Conservation (phyloP, 108 stramenopile species). For the Cyclotella atomus region DNA sequence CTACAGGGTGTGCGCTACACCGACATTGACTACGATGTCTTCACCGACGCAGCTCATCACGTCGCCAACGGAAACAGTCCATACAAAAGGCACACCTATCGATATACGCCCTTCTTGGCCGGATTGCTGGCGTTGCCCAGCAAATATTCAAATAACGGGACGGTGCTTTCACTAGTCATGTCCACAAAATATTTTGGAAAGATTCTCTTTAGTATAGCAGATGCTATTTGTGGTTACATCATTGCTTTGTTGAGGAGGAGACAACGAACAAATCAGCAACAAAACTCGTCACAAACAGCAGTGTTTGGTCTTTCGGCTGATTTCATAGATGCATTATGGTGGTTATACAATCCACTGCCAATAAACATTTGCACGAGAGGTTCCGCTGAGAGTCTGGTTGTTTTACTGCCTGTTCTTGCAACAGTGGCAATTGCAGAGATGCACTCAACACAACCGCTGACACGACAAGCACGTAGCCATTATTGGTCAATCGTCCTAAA, state of each 20-base stretch:
- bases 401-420: constrained; percentile 81
- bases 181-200: constrained; percentile 57
- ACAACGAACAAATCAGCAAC: constrained; percentile 11
- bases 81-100: constrained; percentile 96
- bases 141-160: background rate
- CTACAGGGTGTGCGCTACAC: constrained; percentile 84
- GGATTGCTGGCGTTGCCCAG: constrained; percentile 55
- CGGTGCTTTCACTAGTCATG: background rate
- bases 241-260: constrained; percentile 50
- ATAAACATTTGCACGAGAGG: constrained; percentile 96
- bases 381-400: constrained; percentile 85
- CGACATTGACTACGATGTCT: constrained; percentile 90
- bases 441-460: background rate
- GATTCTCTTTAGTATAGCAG: constrained; percentile 82
- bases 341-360: constrained; percentile 90
- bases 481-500: constrained; percentile 10
- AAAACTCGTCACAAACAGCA: background rate
- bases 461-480: background rate
- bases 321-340: constrained; percentile 74
- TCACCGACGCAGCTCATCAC: constrained; percentile 79
- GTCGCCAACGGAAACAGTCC: constrained; percentile 73
- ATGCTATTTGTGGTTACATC: constrained; percentile 82
- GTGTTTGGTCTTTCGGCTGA: constrained; percentile 14
- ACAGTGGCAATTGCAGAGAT: constrained; percentile 60
- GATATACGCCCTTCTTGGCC: constrained; percentile 98